Base-by-base conservation (phyloP, 306 rosid genomes). In the Pachyrhizus erosus region DNA sequence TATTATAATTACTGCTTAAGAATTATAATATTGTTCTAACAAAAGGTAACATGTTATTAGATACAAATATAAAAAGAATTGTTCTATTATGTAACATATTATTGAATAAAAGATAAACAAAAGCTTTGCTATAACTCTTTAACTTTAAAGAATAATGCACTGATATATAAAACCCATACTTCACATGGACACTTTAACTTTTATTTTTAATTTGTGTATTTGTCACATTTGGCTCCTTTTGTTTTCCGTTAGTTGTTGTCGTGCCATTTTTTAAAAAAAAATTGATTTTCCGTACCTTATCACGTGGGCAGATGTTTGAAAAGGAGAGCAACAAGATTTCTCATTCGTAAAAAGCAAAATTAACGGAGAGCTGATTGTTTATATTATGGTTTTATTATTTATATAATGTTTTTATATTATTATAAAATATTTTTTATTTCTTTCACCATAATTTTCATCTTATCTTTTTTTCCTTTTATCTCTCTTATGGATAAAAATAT, bases 251-350 rank as follows among this genome's bases (percentile, higher is more conserved):
- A n/a, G 52, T 45, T 78, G 45, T 45, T 78, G 55, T 13, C 51
- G 51, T 51, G 70, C 49, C 13, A 18, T 15, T 62, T 62, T 62
- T 39, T 31, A 17, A 65, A 33, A 72, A 27, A 62, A 15, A 14
- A 65, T 0, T 5, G 3, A 54, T 14, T 15, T 37, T 64, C 81
- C 84, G 86, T 86, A 82, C 89, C 3, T 9, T 74, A 9, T 86
- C 89, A 86, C 89, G 89, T 86, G 89, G 86, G 61, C 31, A 45
- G 76, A 68, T 18, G 52, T 58, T 82, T 73, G 45, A 74, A 79
- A 84, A 78, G 71, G 65, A 77, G 72, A 77, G 55, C 60, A 49
- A 7, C 49, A 21, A 64, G 57, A 77, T 70, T 62, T 76, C 31
- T 61, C 15, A n/a, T 14, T 51, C 10, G n/a, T 40, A 24, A 27